Percentiles rank a stretch among this genome's conserved stretches.
Conservation (phyloP, 352 stramenopile species). For the Globisporangium paroecandrum region DNA sequence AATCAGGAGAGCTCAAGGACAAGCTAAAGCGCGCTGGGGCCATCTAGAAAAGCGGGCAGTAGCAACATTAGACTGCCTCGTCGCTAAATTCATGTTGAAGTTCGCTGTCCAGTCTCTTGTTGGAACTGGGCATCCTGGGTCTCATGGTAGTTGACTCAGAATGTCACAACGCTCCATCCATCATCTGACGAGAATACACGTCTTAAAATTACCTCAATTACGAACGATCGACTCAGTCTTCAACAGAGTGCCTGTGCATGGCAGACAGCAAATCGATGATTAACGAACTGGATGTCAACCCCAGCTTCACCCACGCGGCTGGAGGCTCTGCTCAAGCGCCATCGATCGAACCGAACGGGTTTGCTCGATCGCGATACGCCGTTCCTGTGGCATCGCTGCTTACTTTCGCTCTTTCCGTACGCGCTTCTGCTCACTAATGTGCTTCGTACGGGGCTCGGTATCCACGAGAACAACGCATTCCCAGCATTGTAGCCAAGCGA, state of each 20-base stretch:
- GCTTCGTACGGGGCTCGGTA: background rate
- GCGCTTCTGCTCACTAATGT: background rate
- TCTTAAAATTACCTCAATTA: background rate
- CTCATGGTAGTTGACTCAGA: background rate
- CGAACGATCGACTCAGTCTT: background rate
- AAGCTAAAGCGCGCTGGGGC: slow-evolving; percentile 76
- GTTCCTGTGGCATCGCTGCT: background rate
- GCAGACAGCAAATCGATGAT: background rate
- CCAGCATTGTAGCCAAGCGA: background rate
- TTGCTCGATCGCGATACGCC: background rate
- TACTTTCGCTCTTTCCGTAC: background rate
- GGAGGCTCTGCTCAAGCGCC: background rate
- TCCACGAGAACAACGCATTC: background rate
- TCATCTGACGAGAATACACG: background rate
- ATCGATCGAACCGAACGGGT: background rate
- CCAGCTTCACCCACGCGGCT: background rate
- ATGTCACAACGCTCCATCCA: background rate
- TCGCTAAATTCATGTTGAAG: background rate
- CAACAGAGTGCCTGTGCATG: background rate
- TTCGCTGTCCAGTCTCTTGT: background rate
- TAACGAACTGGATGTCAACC: background rate
- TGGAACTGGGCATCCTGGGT: background rate
- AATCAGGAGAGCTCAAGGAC: slow-evolving; percentile 87
- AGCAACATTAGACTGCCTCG: background rate
- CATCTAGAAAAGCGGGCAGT: slow-evolving; percentile 20